Conservation (phyloP, 495 filamentous ascomycete species). For the Aspergillus nanangensis region DNA sequence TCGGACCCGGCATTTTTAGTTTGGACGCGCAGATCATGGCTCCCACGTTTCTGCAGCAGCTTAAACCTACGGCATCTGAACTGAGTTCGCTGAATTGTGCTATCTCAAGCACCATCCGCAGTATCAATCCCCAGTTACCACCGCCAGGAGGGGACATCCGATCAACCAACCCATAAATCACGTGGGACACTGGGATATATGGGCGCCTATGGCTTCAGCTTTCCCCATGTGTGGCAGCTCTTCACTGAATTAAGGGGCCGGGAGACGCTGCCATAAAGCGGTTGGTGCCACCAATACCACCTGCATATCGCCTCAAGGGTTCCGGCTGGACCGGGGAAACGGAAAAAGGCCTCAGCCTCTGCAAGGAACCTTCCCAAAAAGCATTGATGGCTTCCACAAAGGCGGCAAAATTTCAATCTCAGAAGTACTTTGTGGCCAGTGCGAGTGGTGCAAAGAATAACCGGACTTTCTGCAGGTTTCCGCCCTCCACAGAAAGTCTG, state of each 20-base stretch:
- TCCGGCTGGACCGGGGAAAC: constrained; percentile 24
- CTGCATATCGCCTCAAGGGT: constrained; percentile 14
- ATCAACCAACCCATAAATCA: neutral
- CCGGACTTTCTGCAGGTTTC: constrained; percentile 13
- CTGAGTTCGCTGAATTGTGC: no score
- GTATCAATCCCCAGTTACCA: no score
- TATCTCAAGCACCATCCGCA: no score
- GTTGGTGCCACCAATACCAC: constrained; percentile 12
- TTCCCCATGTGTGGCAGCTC: neutral
- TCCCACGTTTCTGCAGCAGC: constrained; percentile 10
- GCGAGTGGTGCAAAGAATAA: constrained; percentile 7
- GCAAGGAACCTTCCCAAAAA: constrained; percentile 15
- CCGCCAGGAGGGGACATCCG: neutral
- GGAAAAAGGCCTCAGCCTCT: constrained; percentile 14
- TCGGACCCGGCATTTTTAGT: neutral
- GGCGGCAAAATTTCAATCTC: constrained; percentile 9
- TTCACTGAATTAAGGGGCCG: constrained; percentile 1
- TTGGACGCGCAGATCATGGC: constrained; percentile 6
- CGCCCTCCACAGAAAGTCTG: no score
- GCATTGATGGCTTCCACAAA: constrained; percentile 4
- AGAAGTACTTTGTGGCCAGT: constrained; percentile 13
- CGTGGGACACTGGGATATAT: neutral
- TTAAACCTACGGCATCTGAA: no score
- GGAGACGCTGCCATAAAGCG: constrained; percentile 5
- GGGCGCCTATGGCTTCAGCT: constrained; percentile 8